phyloP scores from a whole-genome alignment of 805 yeast species.

The Grigorovia transvaalensis region DNA sequence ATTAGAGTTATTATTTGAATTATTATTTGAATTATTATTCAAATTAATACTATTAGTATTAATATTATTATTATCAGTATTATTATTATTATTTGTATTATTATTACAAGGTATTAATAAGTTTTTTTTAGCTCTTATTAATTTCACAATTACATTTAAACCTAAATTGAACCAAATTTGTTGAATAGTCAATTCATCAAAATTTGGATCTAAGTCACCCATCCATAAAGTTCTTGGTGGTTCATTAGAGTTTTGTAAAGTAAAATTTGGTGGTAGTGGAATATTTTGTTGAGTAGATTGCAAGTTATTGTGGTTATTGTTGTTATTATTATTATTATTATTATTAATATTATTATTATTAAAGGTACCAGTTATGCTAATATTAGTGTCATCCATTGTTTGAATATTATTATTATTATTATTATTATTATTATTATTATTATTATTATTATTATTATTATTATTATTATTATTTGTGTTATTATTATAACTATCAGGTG shows the following conservation, averaged over 20 bases:
- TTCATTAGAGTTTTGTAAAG: constrained; percentile 36
- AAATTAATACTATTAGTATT: neutral
- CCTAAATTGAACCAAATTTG: constrained; percentile 51
- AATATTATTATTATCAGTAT: neutral
- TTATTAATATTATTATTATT: neutral
- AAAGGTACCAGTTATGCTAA: neutral
- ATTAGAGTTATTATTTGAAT: neutral
- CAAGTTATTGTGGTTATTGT: neutral
- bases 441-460: too few relatives aligned
- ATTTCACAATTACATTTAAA: constrained; percentile 51
- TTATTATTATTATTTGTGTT: too few relatives aligned
- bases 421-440: neutral
- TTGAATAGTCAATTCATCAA: constrained; percentile 52
- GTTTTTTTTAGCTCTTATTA: constrained; percentile 43
- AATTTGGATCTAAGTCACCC: constrained; percentile 80
- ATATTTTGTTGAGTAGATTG: constrained; percentile 10
- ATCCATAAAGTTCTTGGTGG: constrained; percentile 74
- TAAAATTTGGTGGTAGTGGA: constrained; percentile 46
- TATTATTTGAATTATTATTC: neutral
- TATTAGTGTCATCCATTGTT: neutral
- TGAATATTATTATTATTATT: neutral
- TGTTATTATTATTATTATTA: neutral
- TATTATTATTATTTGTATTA: constrained; percentile 2
- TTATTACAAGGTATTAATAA: constrained; percentile 26
- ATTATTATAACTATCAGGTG: too few relatives aligned